Evolutionary conservation across 2,329 filamentous ascomycete species (phyloP).

Genomic region (Aspergillus piperis): DNA sequence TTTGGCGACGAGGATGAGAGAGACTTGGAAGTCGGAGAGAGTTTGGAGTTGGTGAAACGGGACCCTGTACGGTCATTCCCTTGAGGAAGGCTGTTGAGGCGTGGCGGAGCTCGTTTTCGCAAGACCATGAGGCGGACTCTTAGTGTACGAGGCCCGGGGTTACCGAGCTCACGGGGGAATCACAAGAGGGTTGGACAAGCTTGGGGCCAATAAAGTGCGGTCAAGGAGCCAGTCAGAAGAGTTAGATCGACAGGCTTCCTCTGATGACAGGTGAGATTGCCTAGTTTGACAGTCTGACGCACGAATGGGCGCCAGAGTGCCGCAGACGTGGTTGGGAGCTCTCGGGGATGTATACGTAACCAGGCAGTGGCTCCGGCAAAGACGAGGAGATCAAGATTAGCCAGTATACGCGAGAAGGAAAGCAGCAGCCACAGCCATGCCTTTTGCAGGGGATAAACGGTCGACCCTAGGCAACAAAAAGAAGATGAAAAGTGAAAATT

Average conservation of each 20-base stretch:
- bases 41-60: constrained; percentile 41
- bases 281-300: constrained; percentile 1
- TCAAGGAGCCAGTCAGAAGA: background rate
- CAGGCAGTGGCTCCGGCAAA: constrained; percentile 10
- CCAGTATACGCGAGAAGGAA: background rate
- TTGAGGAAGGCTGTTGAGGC: constrained; percentile 36
- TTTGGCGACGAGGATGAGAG: constrained; percentile 31
- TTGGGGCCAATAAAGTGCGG: constrained; percentile 13
- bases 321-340: constrained; percentile 15
- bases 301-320: constrained; percentile 9
- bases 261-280: background rate
- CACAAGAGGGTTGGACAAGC: constrained; percentile 16
- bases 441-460: background rate
- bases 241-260: background rate
- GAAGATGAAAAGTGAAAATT: background rate
- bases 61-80: constrained; percentile 30
- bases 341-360: constrained; percentile 20
- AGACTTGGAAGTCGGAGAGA: constrained; percentile 32
- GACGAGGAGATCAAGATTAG: background rate
- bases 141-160: constrained; percentile 8
- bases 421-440: background rate
- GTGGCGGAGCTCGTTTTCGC: constrained; percentile 41
- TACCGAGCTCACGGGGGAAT: constrained; percentile 11
- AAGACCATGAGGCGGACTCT: constrained; percentile 38
- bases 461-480: background rate